Base-by-base conservation (phyloP, 352 stramenopile genomes). In the Globisporangium viniferum region DNA sequence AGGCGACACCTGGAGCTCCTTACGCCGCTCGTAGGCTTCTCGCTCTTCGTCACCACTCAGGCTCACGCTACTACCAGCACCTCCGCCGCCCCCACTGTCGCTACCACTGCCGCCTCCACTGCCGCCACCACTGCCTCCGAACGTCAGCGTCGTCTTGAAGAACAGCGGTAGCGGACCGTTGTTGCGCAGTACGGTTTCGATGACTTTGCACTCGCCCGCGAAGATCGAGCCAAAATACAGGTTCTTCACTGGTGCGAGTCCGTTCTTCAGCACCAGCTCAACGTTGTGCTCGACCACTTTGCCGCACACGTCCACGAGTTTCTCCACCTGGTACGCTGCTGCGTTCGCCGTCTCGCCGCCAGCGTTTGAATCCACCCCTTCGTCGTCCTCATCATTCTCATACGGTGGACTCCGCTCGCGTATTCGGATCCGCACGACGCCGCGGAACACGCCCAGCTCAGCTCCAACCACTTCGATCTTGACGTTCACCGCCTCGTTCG, bases 261-360 rank as follows among this genome's bases (percentile, higher is more conserved):
- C 74, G 55, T 81, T 69, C 10, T 74, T 71, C 6, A 84, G 73
- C 7, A 97, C 68, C 5, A 98, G 59, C 68, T 97, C 90, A 0
- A 97, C 79, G 7, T 74, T 94, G 66, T 97, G 93, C 59, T 95
- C 82, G 3, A 98, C 84, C 18, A 97, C 72, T 18, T 51, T 83
- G 1, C 86, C 91, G 12, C 70, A 79, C 3, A 98, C 74, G 51
- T 98, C 93, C 7, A 98, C 62, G 9, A 96, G 69, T 61, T 86
- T 90, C 60, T 94, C 81, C 6, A 70, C 67, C 8, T 71, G 59
- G 35, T 72, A 81, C 12, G 39, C 39, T 27, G 15, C 24, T 15
- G 41, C 56, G 5, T 14, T 18, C 29, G 9, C 35, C 6, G 15
- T 58, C 6, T 18, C 60, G n/a, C 20, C 33, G 31, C 55, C 20